Base-by-base conservation (phyloP, 78 protist species). In the Guillardia theta region DNA sequence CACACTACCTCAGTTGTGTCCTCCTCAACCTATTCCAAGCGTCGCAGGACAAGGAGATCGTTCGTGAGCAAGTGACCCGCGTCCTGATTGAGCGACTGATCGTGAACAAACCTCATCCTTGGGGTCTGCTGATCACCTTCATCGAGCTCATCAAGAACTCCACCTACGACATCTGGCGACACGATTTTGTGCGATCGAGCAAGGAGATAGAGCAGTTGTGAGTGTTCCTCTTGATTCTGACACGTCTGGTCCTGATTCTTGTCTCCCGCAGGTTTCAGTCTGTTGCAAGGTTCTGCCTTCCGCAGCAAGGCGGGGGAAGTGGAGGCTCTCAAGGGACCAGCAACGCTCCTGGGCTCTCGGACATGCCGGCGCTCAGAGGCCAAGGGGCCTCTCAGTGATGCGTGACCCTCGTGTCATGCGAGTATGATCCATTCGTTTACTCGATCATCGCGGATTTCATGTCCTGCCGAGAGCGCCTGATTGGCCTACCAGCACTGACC, bases 51-150 rank as follows among this genome's bases (percentile, higher is more conserved):
- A 92, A 95, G 64, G 98, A 96, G 87, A 58, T 94, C 18, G 64
- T 88, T 27, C 93, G 76, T 21, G 88, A 54, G 44, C 70, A 54
- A n/a, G 64, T 98, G 64, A 97, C 97, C 33, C 70, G 99, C 41
- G 99, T 99, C 19, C 97, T 99, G 46, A 93, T 99, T 30, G 99
- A 99, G 95, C 96, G 99, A 58, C 94, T 98, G 41, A 95, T 99
- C 37, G 98, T 96, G 64, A 94, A 95, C 93, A 96, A 97, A 58
- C 99, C 99, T 27, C 99, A 98, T 96, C 99, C 99, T 46, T 99
- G 99, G 99, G 99, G 99, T 22, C 64, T 99, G 37, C 96, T 99
- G 53, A 96, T 98, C 94, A 99, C 99, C 39, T 98, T 99, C 94
- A 97, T 97, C 44, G 99, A 99, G 94, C 96, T 99, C 92, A 96